Percentiles rank a stretch among this genome's conserved stretches.
Evolutionary conservation across 257 asterid species (phyloP).

Genomic region (Gentiana dahurica): DNA sequence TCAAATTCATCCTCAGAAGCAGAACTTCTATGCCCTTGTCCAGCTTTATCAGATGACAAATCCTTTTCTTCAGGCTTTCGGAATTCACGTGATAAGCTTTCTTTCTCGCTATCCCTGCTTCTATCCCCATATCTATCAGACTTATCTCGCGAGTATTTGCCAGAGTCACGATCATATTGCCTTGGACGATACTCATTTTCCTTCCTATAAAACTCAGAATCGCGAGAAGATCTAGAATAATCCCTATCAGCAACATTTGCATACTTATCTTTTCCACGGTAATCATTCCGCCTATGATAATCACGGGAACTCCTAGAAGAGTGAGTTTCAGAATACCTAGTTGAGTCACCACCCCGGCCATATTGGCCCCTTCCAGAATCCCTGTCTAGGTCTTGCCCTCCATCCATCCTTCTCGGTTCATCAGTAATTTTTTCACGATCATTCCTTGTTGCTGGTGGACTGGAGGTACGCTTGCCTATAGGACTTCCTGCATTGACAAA

Average conservation of each 20-base stretch:
- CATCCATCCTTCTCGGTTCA: constrained; percentile 45
- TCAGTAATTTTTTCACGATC: constrained; percentile 26
- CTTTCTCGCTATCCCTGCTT: constrained; percentile 35
- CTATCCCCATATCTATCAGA: constrained; percentile 36
- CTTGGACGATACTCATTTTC: constrained; percentile 46
- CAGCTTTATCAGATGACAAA: constrained; percentile 40
- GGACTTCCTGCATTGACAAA: constrained; percentile 58
- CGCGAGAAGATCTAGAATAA: constrained; percentile 22
- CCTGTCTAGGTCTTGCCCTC: constrained; percentile 27
- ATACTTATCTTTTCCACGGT: constrained; percentile 44
- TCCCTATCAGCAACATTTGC: constrained; percentile 45
- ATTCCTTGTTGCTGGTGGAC: constrained; percentile 45
- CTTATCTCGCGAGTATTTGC: constrained; percentile 34
- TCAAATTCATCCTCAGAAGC: constrained; percentile 31
- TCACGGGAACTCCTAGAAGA: constrained; percentile 40
- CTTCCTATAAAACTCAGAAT: constrained; percentile 31
- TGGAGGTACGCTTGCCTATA: constrained; percentile 30
- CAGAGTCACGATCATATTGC: constrained; percentile 36
- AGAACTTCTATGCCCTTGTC: constrained; percentile 33
- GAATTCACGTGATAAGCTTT: constrained; percentile 10
- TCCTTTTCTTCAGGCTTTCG: constrained; percentile 23
- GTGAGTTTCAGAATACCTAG: constrained; percentile 44
- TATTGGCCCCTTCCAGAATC: constrained; percentile 32
- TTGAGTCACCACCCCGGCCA: constrained; percentile 42
- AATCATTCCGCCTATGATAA: constrained; percentile 43